A percentile compares a stretch with the other conserved stretches of the same genome.
phyloP scores from a whole-genome alignment of 495 filamentous ascomycete genomes.

The Articulospora tetracladia region DNA sequence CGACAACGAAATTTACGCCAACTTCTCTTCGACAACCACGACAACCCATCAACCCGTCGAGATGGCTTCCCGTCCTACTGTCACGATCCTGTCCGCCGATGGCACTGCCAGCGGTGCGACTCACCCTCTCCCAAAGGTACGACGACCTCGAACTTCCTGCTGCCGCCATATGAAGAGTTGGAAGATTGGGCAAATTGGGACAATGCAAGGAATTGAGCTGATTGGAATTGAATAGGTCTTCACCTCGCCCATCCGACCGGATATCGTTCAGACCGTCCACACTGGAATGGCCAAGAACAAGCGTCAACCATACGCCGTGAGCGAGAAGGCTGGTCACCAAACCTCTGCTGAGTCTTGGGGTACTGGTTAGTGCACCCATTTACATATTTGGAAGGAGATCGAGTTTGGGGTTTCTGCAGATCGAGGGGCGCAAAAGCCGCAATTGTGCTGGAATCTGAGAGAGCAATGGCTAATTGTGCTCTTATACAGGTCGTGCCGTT shows the following conservation, averaged over 20 bases:
- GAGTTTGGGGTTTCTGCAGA: neutral
- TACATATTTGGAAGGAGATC: slow-evolving; percentile 7
- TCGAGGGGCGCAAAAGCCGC: slow-evolving; percentile 5
- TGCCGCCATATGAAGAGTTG: neutral
- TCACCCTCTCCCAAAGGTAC: slow-evolving; percentile 72
- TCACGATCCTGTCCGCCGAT: slow-evolving; percentile 90
- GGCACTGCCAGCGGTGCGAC: slow-evolving; percentile 83
- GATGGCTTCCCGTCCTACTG: slow-evolving; percentile 92
- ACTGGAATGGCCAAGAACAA: slow-evolving; percentile 99
- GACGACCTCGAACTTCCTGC: slow-evolving; percentile 1
- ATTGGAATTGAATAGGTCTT: slow-evolving; percentile 57
- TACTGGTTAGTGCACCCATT: slow-evolving; percentile 74
- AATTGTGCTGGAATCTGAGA: slow-evolving; percentile 2
- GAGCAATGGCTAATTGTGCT: slow-evolving; percentile 30
- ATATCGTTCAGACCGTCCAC: slow-evolving; percentile 97
- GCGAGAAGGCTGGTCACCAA: slow-evolving; percentile 99
- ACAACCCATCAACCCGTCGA: slow-evolving; percentile 25
- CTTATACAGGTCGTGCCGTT: slow-evolving; percentile 82
- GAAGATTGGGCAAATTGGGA: neutral
- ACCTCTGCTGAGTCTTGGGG: slow-evolving; percentile 99
- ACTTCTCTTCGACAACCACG: slow-evolving; percentile 19
- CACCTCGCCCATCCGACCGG: slow-evolving; percentile 91
- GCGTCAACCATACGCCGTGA: slow-evolving; percentile 98
- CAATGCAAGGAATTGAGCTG: neutral
- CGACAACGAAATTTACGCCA: slow-evolving; percentile 12